Base-by-base conservation (phyloP, 495 filamentous ascomycete species). In the Cercophora samala region DNA sequence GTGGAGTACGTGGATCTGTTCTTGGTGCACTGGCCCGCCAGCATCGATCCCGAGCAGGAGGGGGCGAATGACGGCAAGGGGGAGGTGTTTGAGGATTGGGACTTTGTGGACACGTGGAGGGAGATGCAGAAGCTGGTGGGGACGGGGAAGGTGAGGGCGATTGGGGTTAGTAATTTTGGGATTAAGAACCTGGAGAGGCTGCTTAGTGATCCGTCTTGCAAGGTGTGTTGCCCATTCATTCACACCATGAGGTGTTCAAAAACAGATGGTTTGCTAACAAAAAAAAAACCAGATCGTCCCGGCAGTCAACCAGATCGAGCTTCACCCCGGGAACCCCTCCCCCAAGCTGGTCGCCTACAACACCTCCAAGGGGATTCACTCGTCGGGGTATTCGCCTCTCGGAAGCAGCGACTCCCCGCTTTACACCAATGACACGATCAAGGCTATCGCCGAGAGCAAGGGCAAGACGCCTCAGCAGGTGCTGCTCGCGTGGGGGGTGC, bases 231-330 rank as follows among this genome's bases (percentile, higher is more conserved):
- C n/a, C n/a, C 26, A 54, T 1, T 25, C 19, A n/a, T n/a, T n/a
- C n/a, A n/a, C n/a, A n/a, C n/a, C n/a, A n/a, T n/a, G n/a, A n/a
- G n/a, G n/a, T n/a, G n/a, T n/a, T n/a, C n/a, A n/a, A n/a, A n/a
- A n/a, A n/a, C n/a, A n/a, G n/a, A n/a, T n/a, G n/a, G n/a, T n/a
- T n/a, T n/a, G 13, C 37, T 46, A 13, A 46, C 11, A 1, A 2
- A 32, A 52, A 9, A 3, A 56, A 68, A 76, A 86, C n/a, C n/a
- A n/a, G 85, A 89, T 88, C 70, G 82, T 90, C 60, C 93, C 93
- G 17, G 89, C 90, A 11, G 92, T 93, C 69, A 96, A 96, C 85
- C 92, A 97, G 82, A 89, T 96, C 74, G 93, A 97, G 78, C 80
- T 93, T n/a, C 92, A 96, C 80, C 92, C 92, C 51, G 87, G 89